Evolutionary conservation across 139 green algal species (phyloP).

Genomic region (Coelastrella sp.): DNA sequence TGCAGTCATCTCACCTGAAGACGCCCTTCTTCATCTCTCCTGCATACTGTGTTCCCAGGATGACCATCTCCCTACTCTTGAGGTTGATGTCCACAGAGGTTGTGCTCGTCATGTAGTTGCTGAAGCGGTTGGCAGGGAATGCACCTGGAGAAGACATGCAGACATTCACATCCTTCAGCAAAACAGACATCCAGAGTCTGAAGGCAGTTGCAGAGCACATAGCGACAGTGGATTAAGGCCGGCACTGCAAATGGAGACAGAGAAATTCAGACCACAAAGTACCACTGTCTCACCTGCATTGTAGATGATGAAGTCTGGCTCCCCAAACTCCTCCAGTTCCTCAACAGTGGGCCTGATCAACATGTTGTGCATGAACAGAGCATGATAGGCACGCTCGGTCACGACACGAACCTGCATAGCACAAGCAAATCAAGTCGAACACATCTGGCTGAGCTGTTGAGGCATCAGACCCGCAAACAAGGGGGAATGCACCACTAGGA

Average conservation of each 20-base stretch:
- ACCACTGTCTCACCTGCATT: slow-evolving; percentile 75
- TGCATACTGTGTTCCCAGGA: slow-evolving; percentile 92
- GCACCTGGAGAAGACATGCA: slow-evolving; percentile 56
- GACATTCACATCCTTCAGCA: too few species aligned
- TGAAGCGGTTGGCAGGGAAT: slow-evolving; percentile 91
- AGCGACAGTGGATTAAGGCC: background rate
- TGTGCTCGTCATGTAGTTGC: slow-evolving; percentile 90
- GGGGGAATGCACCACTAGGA: background rate
- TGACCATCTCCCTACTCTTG: slow-evolving; percentile 79
- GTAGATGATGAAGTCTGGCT: slow-evolving; percentile 96
- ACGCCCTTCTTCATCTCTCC: slow-evolving; percentile 98
- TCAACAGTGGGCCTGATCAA: slow-evolving; percentile 86
- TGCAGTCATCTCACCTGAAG: slow-evolving; percentile 55
- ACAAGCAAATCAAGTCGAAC: too few species aligned
- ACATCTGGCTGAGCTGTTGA: too few species aligned
- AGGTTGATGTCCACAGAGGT: slow-evolving; percentile 91
- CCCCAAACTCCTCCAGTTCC: slow-evolving; percentile 87
- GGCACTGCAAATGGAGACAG: too few species aligned
- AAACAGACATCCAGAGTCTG: too few species aligned
- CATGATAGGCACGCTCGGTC: slow-evolving; percentile 91
- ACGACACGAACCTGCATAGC: slow-evolving; percentile 92
- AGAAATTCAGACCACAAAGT: background rate
- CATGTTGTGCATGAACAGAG: slow-evolving; percentile 99
- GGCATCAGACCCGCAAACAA: background rate
- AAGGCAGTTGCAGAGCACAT: background rate